A percentile compares a stretch with the other conserved stretches of the same genome.
Evolutionary conservation across 1,284 basidiomycete genomes (phyloP).

Genomic region (Phaffia rhodozyma): DNA sequence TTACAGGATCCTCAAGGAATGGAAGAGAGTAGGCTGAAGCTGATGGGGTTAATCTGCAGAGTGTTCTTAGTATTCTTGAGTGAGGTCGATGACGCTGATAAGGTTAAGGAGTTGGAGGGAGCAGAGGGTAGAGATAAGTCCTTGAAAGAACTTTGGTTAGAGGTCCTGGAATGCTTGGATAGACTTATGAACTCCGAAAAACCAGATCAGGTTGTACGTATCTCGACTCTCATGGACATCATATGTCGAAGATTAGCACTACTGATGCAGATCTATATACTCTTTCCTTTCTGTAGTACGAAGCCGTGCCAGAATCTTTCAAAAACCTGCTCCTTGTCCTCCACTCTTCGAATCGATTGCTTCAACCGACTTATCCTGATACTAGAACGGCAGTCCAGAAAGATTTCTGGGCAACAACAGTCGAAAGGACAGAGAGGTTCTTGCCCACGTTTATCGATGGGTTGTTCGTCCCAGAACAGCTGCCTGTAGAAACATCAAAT

Average conservation of each 20-base stretch:
- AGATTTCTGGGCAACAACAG: constrained; percentile 68
- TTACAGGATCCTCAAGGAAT: constrained; percentile 72
- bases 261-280: not conserved
- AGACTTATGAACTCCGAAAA: constrained; percentile 75
- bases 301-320: constrained; percentile 88
- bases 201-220: constrained; percentile 69
- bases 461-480: constrained; percentile 18
- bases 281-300: constrained; percentile 47
- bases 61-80: constrained; percentile 87
- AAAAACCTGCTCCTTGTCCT: constrained; percentile 96
- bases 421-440: constrained; percentile 74
- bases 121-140: constrained; percentile 28
- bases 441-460: constrained; percentile 74
- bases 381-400: constrained; percentile 53
- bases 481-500: no score
- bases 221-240: not conserved
- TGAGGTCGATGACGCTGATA: constrained; percentile 51
- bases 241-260: not conserved
- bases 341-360: constrained; percentile 72
- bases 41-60: constrained; percentile 81
- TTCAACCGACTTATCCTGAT: constrained; percentile 49
- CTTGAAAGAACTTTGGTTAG: constrained; percentile 63
- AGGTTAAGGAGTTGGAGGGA: constrained; percentile 40
- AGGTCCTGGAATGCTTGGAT: constrained; percentile 82
- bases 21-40: constrained; percentile 76